Conservation (phyloP, 306 rosid genomes). For the Lupinus albus region DNA sequence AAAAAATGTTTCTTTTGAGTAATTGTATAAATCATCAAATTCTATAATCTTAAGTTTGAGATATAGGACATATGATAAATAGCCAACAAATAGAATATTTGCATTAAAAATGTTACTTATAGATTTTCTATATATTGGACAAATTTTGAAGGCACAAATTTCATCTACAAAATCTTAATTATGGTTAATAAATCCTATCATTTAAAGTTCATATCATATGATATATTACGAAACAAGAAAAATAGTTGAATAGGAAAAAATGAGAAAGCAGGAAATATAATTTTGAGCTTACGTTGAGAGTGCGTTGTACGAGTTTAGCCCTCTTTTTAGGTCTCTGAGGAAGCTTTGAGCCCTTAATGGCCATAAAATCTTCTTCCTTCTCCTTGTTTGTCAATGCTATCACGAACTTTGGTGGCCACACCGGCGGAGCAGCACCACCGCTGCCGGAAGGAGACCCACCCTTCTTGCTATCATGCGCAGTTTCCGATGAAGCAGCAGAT, state of each 20-base stretch:
- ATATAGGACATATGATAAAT: not conserved
- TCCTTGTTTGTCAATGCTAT: constrained; percentile 89
- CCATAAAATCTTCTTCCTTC: constrained; percentile 93
- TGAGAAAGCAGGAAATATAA: not conserved
- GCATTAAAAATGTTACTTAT: too few species aligned
- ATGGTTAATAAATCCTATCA: too few species aligned
- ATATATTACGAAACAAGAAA: not conserved
- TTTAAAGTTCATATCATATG: not conserved
- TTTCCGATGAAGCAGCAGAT: constrained; percentile 80
- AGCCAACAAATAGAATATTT: too few species aligned
- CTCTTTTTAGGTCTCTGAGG: constrained; percentile 94
- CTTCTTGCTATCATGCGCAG: constrained; percentile 92
- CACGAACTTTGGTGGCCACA: constrained; percentile 92
- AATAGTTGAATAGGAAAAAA: not conserved
- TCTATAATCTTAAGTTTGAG: not conserved
- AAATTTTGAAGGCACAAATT: too few species aligned
- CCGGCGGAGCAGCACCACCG: constrained; percentile 66
- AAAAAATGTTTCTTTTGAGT: not conserved
- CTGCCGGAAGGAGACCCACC: constrained; percentile 90
- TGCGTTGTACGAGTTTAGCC: constrained; percentile 81
- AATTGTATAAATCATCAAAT: not conserved
- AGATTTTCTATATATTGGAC: too few species aligned
- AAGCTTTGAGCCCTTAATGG: constrained; percentile 84
- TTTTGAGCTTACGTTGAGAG: constrained; percentile 79
- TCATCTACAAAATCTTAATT: too few species aligned